Evolutionary conservation across 345 rosid genomes (phyloP).

Genomic region (Turnera subulata): DNA sequence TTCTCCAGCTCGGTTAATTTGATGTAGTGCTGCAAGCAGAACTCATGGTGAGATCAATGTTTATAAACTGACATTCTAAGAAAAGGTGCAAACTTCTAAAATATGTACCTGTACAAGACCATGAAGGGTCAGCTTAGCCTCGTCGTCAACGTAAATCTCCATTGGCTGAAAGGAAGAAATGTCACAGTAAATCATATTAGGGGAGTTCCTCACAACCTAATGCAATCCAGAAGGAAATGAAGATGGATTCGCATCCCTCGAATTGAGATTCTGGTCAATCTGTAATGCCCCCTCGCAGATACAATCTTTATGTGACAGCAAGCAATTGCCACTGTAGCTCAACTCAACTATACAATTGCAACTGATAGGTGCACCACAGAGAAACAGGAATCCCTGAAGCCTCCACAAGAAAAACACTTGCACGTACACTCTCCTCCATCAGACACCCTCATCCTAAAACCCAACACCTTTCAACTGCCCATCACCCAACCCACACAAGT

Average conservation of each 20-base stretch:
- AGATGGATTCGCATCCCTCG: conserved; percentile 50
- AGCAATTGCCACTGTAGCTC: conserved; percentile 26
- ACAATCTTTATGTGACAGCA: conserved; percentile 17
- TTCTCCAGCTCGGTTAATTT: conserved; percentile 93
- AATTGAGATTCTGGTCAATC: conserved; percentile 50
- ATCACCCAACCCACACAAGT: background rate
- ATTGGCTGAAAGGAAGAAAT: conserved; percentile 94
- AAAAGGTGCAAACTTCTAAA: background rate
- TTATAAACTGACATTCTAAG: background rate
- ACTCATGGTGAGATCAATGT: background rate
- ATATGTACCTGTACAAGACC: conserved; percentile 96
- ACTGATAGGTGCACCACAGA: background rate
- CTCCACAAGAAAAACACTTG: background rate
- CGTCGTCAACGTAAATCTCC: conserved; percentile 98
- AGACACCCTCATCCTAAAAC: background rate
- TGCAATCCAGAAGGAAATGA: conserved; percentile 61
- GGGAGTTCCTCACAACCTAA: conserved; percentile 56
- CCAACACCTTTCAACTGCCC: background rate
- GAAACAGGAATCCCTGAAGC: background rate
- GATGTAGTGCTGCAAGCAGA: conserved; percentile 81
- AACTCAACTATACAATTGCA: conserved; percentile 14
- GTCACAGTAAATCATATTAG: conserved; percentile 75
- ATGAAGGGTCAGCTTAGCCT: conserved; percentile 97
- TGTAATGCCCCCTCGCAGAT: conserved; percentile 37
- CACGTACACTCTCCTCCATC: background rate